Percentiles rank a stretch among this genome's conserved stretches.
phyloP scores from a whole-genome alignment of 208 protist genomes.

The Naegleria lovaniensis region DNA sequence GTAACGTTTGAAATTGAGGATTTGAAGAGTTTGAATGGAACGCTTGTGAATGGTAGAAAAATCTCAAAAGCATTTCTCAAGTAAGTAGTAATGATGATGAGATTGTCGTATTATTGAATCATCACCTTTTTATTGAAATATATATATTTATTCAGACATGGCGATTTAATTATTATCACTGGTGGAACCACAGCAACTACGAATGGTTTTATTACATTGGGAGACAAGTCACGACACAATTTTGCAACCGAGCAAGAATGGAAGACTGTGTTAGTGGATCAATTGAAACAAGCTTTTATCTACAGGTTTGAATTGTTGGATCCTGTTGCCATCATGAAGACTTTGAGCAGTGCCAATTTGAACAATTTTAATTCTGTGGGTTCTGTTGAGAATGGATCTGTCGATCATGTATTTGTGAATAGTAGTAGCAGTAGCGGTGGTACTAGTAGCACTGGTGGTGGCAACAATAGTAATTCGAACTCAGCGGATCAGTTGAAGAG shows the following conservation, averaged over 20 bases:
- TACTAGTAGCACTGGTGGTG: not conserved
- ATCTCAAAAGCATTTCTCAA: not conserved
- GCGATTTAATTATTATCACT: not conserved
- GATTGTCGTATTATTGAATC: no score
- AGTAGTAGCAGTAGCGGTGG: no score
- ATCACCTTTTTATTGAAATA: no score
- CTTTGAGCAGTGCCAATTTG: not conserved
- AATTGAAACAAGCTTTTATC: not conserved
- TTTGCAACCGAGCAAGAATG: not conserved
- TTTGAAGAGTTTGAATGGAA: not conserved
- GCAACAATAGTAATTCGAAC: not conserved
- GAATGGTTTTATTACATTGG: not conserved
- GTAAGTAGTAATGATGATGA: no score
- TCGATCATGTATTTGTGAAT: not conserved
- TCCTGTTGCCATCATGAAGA: not conserved
- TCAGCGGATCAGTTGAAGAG: no score
- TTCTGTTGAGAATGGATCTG: no score
- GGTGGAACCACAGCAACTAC: not conserved
- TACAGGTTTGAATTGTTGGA: not conserved
- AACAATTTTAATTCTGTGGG: no score
- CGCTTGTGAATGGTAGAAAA: not conserved
- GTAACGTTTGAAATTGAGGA: not conserved
- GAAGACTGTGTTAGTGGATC: not conserved
- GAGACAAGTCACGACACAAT: not conserved
- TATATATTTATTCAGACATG: not conserved